Evolutionary conservation across 805 yeast genomes (phyloP), one percentile per base, ranked within the genome.

Genomic region (Myxozyma udenii): DNA sequence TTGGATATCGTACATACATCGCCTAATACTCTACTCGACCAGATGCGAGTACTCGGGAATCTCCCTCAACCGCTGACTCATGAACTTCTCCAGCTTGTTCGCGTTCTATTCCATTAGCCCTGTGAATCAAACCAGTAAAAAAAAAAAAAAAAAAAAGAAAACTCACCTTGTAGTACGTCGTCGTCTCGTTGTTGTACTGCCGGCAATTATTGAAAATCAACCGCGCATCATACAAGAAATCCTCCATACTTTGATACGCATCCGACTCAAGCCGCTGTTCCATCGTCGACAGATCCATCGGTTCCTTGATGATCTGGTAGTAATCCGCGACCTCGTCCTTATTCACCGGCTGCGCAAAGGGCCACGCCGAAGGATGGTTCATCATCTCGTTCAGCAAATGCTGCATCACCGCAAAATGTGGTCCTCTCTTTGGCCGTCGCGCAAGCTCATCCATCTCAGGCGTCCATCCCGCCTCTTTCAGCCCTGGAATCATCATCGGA

Each of bases 361-460:
- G 98, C 98, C 98, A 93, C 24, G 97, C 91, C 3, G 96, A 87
- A 0, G 98, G 95, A 69, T 93, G 95, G 66, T 87, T 88, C 64
- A 87, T 93, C 72, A 93, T 68, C 64, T 93, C 99, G 4, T 88
- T 81, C 38, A 93, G 75, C 16, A 93, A 70, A 50, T 88, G 88
- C 62, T 87, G 87, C 95, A 93, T 90, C 56, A 85, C 85, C 41
- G 93, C 93, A 71, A 87, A 87, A 71, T 93, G 97, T 7, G 97
- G 96, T 1, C 95, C 87, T 50, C 96, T 75, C 67, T 89, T 88
- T 1, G 98, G 98, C 64, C 88, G 80, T 64, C 95, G 91, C 0
- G 98, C 98, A 53, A 93, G 72, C 61, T 88, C 91, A 68, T 93
- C 99, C 95, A 93, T 90, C 68, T 91, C 98, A 33, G 91, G 93